Base-by-base conservation (phyloP, 306 rosid genomes). In the Cucurbita ficifolia region DNA sequence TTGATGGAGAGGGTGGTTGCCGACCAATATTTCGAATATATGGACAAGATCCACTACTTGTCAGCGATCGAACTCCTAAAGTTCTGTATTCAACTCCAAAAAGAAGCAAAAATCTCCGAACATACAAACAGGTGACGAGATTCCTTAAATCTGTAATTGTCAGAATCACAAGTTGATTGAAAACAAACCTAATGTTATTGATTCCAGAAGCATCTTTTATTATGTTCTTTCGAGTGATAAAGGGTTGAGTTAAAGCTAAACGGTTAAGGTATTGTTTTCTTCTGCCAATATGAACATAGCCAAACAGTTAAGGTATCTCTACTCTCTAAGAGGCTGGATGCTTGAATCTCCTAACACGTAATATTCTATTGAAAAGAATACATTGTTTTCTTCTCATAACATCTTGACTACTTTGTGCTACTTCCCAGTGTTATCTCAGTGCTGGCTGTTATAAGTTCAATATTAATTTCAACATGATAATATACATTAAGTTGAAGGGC, bases 1-100 rank as follows among this genome's bases (percentile, higher is more conserved):
- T 90, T 73, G 90, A 85, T 73, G 89, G 86, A 49, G 72, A 84
- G 43, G 96, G 93, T 62, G 90, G 92, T 61, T 93, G 96, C 72
- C 84, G 93, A 76, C 98, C 97, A 16, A 22, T 90, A 62, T 90
- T 93, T 84, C 86, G 92, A 56, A 81, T 90, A 60, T 93, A 86
- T 75, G 97, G 98, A 79, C 97, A 81, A 73, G 94, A 93, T 73
- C 96, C 93, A 57, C 84, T 83, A 76, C 76, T 59, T 74, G 82
- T 43, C 45, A 78, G 84, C 5, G 94, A 88, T 82, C 87, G 83
- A 81, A 78, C 76, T 54, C 81, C 97, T 4, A 87, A 83, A 83
- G 75, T 83, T 65, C 75, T 93, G 76, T 88, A 83, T 73, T 87
- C 98, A 61, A 84, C 90, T 57, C 85, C 87, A 36, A 93, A 85